These are phyloP conservation scores for Tolypocladium cylindrosporum DNA, from an alignment of 2,329 filamentous ascomycete species.

Conservation along the genomic window DNA sequence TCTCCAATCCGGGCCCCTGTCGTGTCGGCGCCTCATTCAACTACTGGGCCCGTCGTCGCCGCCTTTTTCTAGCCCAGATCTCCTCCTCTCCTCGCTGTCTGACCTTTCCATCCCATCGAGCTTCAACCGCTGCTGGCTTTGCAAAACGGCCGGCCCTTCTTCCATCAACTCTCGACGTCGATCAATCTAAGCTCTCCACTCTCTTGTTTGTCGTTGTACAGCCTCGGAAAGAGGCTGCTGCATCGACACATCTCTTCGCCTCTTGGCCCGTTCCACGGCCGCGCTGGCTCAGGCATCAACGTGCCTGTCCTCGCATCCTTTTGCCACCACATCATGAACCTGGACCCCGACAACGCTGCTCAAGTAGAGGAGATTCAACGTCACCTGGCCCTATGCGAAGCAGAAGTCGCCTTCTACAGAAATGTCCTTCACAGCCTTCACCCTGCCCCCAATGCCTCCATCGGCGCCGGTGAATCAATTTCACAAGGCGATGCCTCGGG, in stretches of 20 bases:
- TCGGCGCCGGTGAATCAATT: background rate
- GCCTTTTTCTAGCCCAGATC: background rate
- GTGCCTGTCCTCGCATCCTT: background rate
- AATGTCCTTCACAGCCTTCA: background rate
- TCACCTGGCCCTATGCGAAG: background rate
- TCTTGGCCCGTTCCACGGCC: background rate
- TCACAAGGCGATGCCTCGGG: background rate
- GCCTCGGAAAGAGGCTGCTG: background rate
- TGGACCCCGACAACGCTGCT: background rate
- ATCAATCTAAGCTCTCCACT: background rate
- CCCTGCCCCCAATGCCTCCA: background rate
- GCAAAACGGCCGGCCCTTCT: background rate
- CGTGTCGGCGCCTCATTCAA: background rate
- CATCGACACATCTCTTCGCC: background rate
- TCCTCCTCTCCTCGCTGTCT: background rate
- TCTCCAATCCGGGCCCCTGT: background rate
- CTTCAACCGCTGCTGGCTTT: background rate
- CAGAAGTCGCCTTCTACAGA: background rate
- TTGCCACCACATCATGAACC: background rate
- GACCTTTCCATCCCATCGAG: background rate
- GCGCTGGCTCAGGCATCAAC: background rate
- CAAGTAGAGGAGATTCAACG: constrained; percentile 2
- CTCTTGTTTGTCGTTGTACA: background rate
- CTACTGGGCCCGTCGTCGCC: background rate
- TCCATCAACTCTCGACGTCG: background rate